Base-by-base conservation (phyloP, 1,284 basidiomycete genomes). In the Rhodotorula mucilaginosa region DNA sequence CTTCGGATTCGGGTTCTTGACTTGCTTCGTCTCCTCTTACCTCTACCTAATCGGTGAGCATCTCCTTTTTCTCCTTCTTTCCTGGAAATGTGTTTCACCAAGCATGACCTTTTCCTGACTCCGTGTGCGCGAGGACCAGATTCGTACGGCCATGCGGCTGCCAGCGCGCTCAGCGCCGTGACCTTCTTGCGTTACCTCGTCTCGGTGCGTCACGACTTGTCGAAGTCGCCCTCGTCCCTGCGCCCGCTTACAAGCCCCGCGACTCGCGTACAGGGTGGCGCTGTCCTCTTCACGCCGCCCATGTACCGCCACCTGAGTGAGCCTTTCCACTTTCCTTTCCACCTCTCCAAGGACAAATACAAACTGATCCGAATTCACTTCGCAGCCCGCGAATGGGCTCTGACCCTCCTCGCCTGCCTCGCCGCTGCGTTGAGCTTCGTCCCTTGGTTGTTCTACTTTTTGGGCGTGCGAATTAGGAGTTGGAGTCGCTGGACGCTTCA, bases 141-240 rank as follows among this genome's bases (percentile, higher is more conserved):
- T 21, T 57, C 62, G 34, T 64, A 64, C 49, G 62, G 62, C 2
- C 62, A 54, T 19, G 51, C 44, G 5, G 68, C 68, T 19, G 71
- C 71, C 1, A 67, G 64, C 4, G 68, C 68, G 0, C 58, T 72
- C 12, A 31, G 64, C 1, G 62, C 52, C 1, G 52, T 64, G 2
- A 70, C 71, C 5, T 58, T 72, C 31, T 31, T 72, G 18, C 59
- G 71, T 2, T 72, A 72, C 58, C 47, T 59, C 23, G 51, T 72
- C 26, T 39, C 26, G 47, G 71, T 19, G 18, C 16, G 49, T 34
- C 34, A 6, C 34, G 34, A 34, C 34, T 34, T 7, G 34, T 34
- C 8, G 34, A 34, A 34, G 34, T 34, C 34, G 34, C 34, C 34
- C 34, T 34, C 34, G 34, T 34, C 8, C 34, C 34, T 34, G 13